Conservation (phyloP, 2,329 filamentous ascomycete species). For the Fusarium penzigii region DNA sequence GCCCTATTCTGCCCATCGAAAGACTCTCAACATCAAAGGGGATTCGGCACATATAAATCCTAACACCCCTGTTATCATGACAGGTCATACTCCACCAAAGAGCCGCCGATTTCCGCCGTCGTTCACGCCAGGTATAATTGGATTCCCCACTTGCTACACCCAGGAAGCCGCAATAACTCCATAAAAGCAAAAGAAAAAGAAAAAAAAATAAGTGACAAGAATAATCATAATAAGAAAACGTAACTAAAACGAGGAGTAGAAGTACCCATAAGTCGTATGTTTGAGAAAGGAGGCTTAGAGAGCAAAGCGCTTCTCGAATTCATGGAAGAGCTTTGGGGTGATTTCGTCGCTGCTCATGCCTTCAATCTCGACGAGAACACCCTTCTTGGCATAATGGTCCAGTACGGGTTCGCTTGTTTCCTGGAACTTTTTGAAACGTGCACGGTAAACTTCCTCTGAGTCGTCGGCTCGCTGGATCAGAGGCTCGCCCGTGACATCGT, state of each 20-base stretch:
- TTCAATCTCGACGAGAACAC: slow-evolving; percentile 82
- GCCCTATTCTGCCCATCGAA: slow-evolving; percentile 1
- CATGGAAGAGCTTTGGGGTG: slow-evolving; percentile 79
- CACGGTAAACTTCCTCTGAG: slow-evolving; percentile 80
- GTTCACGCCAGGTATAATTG: slow-evolving; percentile 12
- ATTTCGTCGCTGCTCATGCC: slow-evolving; percentile 95
- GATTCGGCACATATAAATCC: not conserved
- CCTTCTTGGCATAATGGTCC: slow-evolving; percentile 83
- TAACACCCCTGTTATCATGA: not conserved
- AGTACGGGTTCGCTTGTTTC: slow-evolving; percentile 84
- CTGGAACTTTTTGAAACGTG: slow-evolving; percentile 78
- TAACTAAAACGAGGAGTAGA: slow-evolving; percentile 11
- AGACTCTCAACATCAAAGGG: not conserved
- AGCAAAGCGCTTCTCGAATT: slow-evolving; percentile 77
- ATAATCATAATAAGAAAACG: slow-evolving; percentile 6
- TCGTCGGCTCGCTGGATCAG: slow-evolving; percentile 85
- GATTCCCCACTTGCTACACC: slow-evolving; percentile 24
- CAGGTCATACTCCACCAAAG: not conserved
- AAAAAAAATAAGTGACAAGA: not conserved
- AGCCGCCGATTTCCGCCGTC: slow-evolving; percentile 7
- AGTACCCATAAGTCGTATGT: slow-evolving; percentile 3
- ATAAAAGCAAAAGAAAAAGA: slow-evolving; percentile 8
- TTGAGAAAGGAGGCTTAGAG: slow-evolving; percentile 14
- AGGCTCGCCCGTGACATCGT: slow-evolving; percentile 88
- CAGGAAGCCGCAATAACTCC: slow-evolving; percentile 25